These are phyloP conservation scores for Clonostachys solani DNA, from an alignment of 2,329 filamentous ascomycete genomes.

Conservation along the genomic window DNA sequence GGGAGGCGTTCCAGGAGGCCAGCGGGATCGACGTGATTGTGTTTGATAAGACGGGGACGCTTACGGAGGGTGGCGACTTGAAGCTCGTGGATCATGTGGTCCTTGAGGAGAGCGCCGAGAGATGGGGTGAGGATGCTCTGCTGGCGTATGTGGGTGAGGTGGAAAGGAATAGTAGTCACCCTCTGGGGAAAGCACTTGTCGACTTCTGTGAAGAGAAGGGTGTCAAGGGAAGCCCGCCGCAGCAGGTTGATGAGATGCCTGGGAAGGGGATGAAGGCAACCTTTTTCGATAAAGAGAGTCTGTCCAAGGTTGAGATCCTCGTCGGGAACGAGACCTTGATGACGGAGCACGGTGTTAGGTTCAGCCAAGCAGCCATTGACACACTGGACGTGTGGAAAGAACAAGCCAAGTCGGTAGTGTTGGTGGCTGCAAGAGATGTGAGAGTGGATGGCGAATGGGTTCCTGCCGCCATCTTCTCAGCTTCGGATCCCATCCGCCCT, in stretches of 20 bases:
- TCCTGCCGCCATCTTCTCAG: conserved; percentile 21
- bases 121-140: conserved; percentile 1
- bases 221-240: background rate
- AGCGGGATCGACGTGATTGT: conserved; percentile 64
- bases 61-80: conserved; percentile 60
- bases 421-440: background rate
- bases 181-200: conserved; percentile 50
- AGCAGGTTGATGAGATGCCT: background rate
- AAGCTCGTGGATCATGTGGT: conserved; percentile 46
- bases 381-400: background rate
- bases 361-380: background rate
- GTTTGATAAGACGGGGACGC: conserved; percentile 74
- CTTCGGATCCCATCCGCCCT: conserved; percentile 36
- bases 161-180: conserved; percentile 57
- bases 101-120: conserved; percentile 17
- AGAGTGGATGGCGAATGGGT: conserved; percentile 14
- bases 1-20: conserved; percentile 72
- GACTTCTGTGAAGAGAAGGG: background rate
- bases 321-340: background rate
- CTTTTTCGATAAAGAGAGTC: background rate
- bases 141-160: conserved; percentile 31
- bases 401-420: background rate
- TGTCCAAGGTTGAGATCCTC: background rate
- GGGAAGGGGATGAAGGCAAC: background rate
- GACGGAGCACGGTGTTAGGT: background rate